Conservation (phyloP, 257 asterid species). For the Oldenlandia corymbosa region DNA sequence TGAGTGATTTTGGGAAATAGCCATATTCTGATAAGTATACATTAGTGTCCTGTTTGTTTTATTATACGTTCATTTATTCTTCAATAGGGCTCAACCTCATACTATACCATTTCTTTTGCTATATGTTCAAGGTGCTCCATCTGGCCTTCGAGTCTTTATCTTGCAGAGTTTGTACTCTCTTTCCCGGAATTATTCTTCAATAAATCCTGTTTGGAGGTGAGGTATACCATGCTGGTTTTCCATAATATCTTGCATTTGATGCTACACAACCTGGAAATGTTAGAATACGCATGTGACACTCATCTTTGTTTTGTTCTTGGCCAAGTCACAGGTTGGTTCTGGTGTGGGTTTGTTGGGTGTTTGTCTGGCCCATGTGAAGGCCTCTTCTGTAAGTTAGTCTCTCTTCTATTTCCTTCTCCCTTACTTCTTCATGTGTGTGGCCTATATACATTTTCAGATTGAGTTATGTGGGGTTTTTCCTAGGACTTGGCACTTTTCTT, state of each 20-base stretch:
- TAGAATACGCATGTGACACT: not conserved
- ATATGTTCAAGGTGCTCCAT: slow-evolving; percentile 64
- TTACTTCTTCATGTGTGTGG: not conserved
- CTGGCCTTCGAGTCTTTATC: slow-evolving; percentile 94
- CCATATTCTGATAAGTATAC: not conserved
- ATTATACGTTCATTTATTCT: not conserved
- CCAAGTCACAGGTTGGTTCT: slow-evolving; percentile 64
- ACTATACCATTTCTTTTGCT: slow-evolving; percentile 8
- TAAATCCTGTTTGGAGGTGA: slow-evolving; percentile 93
- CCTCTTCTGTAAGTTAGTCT: slow-evolving; percentile 54
- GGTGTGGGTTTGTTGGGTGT: slow-evolving; percentile 92
- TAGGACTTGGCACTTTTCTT: not conserved
- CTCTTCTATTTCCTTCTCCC: not conserved
- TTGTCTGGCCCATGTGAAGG: slow-evolving; percentile 71
- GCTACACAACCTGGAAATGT: not conserved
- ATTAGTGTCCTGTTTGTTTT: not conserved
- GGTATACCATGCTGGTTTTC: slow-evolving; percentile 18
- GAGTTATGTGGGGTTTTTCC: not conserved
- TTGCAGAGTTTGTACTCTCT: slow-evolving; percentile 90
- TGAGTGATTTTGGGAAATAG: not conserved
- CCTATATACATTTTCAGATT: not conserved
- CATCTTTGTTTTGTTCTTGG: slow-evolving; percentile 3
- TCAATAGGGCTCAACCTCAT: slow-evolving; percentile 1
- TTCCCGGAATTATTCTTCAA: slow-evolving; percentile 63
- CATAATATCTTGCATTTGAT: not conserved